Evolutionary conservation across 2,329 filamentous ascomycete genomes (phyloP), one percentile per base, ranked within the genome.

Genomic region (Neurospora sp.): DNA sequence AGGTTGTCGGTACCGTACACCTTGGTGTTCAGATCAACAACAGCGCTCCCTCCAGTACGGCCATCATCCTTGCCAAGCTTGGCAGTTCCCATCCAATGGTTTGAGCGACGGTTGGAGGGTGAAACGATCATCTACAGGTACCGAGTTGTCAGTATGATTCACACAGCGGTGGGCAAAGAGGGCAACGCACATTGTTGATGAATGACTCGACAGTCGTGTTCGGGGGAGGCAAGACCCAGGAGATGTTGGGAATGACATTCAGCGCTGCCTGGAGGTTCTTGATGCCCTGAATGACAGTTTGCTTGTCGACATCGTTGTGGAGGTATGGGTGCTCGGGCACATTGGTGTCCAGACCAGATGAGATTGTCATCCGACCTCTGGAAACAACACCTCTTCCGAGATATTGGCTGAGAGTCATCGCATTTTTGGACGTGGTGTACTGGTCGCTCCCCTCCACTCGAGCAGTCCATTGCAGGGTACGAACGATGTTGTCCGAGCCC

Each of bases 1-100:
- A 91, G 81, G 78, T 91, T 91, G 75, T 90, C 87, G 0, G 86
- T 91, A 43, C 89, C 89, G 75, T 87, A 91, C 6, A 91, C 87
- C 78, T 85, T 87, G 70, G 87, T 86, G 78, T 91, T 82, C 11
- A 83, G 77, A 73, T 91, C 89, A 1, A 91, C 89, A 2, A 91
- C 89, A 1, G 87, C 81, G 7, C 81, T 84, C 17, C 88, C 87
- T 66, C 80, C 80, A n/a, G 78, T 79, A 9, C 85, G 84, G 17
- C 86, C 86, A 67, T 87, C 84, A 70, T 87, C 83, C 0, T 79
- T 80, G 13, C 89, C 89, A 73, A 91, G 82, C 77, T 90, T 90
- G 67, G 85, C 84, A 0, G 87, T 90, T 43, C 87, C 83, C 70
- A 86, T 84, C 82, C 84, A 87, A 78, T 87, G 85, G 74, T 84